Percentiles rank a stretch among this genome's conserved stretches.
These are phyloP conservation scores for Fusarium sp. DNA, from an alignment of 2,329 filamentous ascomycete species.

Conservation along the genomic window DNA sequence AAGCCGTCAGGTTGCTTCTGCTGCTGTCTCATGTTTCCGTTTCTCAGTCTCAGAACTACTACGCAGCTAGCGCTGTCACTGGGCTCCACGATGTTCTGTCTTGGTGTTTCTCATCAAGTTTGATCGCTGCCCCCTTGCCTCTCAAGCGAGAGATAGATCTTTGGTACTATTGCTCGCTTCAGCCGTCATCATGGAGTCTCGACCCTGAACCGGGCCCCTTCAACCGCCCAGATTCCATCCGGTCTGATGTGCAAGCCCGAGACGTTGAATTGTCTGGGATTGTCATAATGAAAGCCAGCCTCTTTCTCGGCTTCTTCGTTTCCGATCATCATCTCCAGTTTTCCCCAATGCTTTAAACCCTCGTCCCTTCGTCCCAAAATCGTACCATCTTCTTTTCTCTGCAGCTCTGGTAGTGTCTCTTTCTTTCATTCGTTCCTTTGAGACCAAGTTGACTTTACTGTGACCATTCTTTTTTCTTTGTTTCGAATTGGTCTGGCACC, in stretches of 20 bases:
- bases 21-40: constrained; percentile 40
- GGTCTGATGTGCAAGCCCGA: constrained; percentile 50
- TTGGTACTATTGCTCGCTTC: constrained; percentile 16
- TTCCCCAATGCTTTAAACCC: constrained; percentile 51
- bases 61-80: constrained; percentile 25
- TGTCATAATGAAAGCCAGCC: constrained; percentile 47
- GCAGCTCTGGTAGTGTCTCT: constrained; percentile 63
- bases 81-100: constrained; percentile 31
- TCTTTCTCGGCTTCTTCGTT: constrained; percentile 55
- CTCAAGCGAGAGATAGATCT: constrained; percentile 8
- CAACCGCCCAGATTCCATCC: constrained; percentile 46
- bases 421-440: constrained; percentile 62
- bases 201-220: constrained; percentile 37
- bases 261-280: constrained; percentile 48
- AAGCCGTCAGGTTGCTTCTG: constrained; percentile 12
- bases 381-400: constrained; percentile 52
- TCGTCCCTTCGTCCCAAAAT: constrained; percentile 49
- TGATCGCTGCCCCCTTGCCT: constrained; percentile 34
- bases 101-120: constrained; percentile 41
- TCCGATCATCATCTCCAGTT: constrained; percentile 49
- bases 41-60: constrained; percentile 31
- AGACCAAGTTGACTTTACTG: constrained; percentile 48
- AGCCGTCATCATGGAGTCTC: constrained; percentile 26
- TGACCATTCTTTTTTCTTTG: constrained; percentile 61
- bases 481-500: constrained; percentile 65